phyloP scores from a whole-genome alignment of 2,329 filamentous ascomycete genomes.

The Bipolaris oryzae region DNA sequence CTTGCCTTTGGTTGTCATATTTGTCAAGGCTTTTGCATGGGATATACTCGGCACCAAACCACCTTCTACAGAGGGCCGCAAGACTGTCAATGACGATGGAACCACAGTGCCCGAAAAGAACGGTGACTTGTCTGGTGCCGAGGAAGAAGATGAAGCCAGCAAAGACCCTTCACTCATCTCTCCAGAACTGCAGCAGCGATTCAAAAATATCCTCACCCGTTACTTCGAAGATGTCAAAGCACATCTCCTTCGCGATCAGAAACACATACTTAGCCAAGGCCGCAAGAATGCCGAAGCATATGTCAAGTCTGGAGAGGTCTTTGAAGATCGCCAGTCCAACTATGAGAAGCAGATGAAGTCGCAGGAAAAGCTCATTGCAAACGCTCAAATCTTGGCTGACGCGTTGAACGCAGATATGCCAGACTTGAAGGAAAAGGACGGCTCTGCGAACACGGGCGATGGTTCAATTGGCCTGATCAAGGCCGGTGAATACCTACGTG shows the following conservation, averaged over 20 bases:
- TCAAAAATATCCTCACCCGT: constrained; percentile 80
- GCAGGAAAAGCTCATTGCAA: constrained; percentile 87
- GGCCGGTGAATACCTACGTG: constrained; percentile 88
- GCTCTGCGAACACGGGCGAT: constrained; percentile 67
- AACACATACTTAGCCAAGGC: constrained; percentile 82
- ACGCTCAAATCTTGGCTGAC: constrained; percentile 90
- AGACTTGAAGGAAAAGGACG: constrained; percentile 82
- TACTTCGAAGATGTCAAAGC: constrained; percentile 94
- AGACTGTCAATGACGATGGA: constrained; percentile 81
- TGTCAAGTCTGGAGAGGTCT: constrained; percentile 97
- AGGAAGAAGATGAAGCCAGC: constrained; percentile 57
- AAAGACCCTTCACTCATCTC: constrained; percentile 77
- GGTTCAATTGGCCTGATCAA: constrained; percentile 92
- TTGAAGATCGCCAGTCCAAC: constrained; percentile 94
- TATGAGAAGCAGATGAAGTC: constrained; percentile 93
- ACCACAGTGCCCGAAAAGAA: constrained; percentile 63
- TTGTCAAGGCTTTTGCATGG: constrained; percentile 96
- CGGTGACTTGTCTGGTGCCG: constrained; percentile 58
- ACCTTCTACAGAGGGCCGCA: constrained; percentile 76
- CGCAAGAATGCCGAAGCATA: constrained; percentile 97
- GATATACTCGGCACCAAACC: constrained; percentile 85
- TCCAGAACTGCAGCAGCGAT: constrained; percentile 80
- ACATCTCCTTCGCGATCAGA: constrained; percentile 89
- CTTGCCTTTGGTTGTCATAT: constrained; percentile 87
- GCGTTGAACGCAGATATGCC: constrained; percentile 91